phyloP scores from a whole-genome alignment of 176 grass and related monocot species.

The Thinopyrum elongatum region DNA sequence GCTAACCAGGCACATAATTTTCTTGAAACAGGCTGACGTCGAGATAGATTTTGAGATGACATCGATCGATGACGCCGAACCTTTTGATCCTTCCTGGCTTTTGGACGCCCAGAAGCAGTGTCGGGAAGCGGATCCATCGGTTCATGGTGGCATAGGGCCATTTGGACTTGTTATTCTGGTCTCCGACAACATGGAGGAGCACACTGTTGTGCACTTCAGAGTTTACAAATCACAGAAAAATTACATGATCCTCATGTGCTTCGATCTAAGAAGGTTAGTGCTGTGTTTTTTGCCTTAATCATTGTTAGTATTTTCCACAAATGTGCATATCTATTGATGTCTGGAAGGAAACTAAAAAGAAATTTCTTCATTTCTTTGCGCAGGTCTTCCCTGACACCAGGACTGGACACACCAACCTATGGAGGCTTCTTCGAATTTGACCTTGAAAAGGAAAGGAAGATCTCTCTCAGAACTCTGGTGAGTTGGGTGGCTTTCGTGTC shows the following conservation, averaged over 20 bases:
- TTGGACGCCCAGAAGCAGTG: slow-evolving; percentile 55
- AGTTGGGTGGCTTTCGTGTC: background rate
- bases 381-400: too few relatives aligned
- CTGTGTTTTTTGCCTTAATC: too few relatives aligned
- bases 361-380: too few relatives aligned
- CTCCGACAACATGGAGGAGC: slow-evolving; percentile 58
- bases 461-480: background rate
- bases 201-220: slow-evolving; percentile 62
- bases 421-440: too few relatives aligned
- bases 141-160: slow-evolving; percentile 48
- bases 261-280: slow-evolving; percentile 61
- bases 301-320: too few relatives aligned
- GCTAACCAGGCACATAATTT: too few relatives aligned
- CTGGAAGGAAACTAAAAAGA: too few relatives aligned
- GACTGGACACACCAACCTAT: too few relatives aligned
- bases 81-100: slow-evolving; percentile 70
- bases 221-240: slow-evolving; percentile 54
- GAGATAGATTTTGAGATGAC: too few relatives aligned
- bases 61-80: too few relatives aligned
- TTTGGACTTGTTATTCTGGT: slow-evolving; percentile 72
- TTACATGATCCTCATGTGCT: slow-evolving; percentile 60
- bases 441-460: background rate
- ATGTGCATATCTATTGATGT: too few relatives aligned
- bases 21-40: too few relatives aligned
- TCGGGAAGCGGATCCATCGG: slow-evolving; percentile 37